Conservation (phyloP, 208 protist species). For the Ichthyophonus hoferi region DNA sequence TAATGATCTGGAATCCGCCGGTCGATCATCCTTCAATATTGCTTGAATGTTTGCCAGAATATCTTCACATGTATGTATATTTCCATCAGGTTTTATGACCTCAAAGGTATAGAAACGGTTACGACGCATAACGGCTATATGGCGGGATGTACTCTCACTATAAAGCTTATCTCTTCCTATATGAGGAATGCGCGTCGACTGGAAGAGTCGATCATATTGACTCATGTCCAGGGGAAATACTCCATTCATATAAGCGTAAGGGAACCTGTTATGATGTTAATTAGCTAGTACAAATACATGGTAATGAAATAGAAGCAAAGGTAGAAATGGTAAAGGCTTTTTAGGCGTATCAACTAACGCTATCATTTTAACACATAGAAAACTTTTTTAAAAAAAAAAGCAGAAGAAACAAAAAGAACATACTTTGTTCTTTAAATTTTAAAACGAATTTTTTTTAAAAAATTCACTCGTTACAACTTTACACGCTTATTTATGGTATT, state of each 20-base stretch:
- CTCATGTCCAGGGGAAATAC: constrained; percentile 37
- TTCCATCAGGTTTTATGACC: constrained; percentile 16
- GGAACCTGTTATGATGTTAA: neutral
- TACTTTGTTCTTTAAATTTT: no score
- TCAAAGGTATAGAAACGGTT: constrained; percentile 48
- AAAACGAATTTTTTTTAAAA: no score
- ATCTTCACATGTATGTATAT: constrained; percentile 15
- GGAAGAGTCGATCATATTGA: constrained; percentile 61
- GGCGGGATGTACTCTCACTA: neutral
- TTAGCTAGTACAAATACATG: no score
- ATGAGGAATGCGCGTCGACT: constrained; percentile 55
- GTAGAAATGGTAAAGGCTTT: no score
- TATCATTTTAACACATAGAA: no score
- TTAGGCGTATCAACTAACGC: no score
- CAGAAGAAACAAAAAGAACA: neutral
- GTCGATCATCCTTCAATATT: neutral
- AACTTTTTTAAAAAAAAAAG: no score
- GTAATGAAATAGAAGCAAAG: no score
- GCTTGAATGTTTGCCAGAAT: constrained; percentile 33
- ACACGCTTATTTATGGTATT: no score
- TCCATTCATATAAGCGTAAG: neutral
- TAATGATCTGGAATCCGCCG: neutral
- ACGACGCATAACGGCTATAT: constrained; percentile 50
- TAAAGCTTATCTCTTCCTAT: constrained; percentile 48
- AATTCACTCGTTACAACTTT: no score